Percentiles rank a stretch among this genome's conserved stretches.
These are phyloP conservation scores for Scutellaria barbata DNA, from an alignment of 257 asterid genomes.

Conservation along the genomic window DNA sequence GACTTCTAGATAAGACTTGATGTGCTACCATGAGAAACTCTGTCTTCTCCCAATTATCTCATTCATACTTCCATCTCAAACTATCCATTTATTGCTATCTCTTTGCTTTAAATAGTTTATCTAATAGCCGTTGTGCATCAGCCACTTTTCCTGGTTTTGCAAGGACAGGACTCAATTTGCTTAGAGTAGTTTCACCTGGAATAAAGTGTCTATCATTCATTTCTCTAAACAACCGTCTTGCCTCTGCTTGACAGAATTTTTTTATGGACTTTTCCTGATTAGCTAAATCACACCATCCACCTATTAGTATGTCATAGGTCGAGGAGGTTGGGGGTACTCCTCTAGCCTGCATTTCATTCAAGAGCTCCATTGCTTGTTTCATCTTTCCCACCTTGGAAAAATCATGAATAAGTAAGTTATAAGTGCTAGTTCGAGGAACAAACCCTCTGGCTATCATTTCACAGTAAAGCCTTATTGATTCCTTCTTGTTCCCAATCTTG, in stretches of 20 bases:
- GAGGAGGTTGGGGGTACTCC: conserved; percentile 73
- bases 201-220: conserved; percentile 70
- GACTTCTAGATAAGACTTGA: conserved; percentile 6
- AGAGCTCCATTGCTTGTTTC: conserved; percentile 87
- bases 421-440: conserved; percentile 76
- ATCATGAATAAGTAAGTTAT: conserved; percentile 66
- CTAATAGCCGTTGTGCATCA: conserved; percentile 68
- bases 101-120: conserved; percentile 59
- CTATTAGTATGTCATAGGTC: conserved; percentile 75
- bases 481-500: conserved; percentile 74
- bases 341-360: conserved; percentile 80
- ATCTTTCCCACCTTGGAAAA: conserved; percentile 86
- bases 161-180: conserved; percentile 61
- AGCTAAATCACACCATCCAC: conserved; percentile 82
- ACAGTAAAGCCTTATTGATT: conserved; percentile 76
- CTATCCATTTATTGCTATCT: conserved; percentile 35
- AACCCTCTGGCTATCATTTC: conserved; percentile 89
- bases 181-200: conserved; percentile 70
- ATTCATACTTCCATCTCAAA: conserved; percentile 23
- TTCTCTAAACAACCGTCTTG: conserved; percentile 64
- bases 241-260: conserved; percentile 61
- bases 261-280: conserved; percentile 54
- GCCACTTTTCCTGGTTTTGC: conserved; percentile 76
- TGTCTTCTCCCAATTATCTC: not conserved
- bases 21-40: conserved; percentile 15